phyloP scores from a whole-genome alignment of 805 yeast genomes.

The Lachancea nothofagi region DNA sequence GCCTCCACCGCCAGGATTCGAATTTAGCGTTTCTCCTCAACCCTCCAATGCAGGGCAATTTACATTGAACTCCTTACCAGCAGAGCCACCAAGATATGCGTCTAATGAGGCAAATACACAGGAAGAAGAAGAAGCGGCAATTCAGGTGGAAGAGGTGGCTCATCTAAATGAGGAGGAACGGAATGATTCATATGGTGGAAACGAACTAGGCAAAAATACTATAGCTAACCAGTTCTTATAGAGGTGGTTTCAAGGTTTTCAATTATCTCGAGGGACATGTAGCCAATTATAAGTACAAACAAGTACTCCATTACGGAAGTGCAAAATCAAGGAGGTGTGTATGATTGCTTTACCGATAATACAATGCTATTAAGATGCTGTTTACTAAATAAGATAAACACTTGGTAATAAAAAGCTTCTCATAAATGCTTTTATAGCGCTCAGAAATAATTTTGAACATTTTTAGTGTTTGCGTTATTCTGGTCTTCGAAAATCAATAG shows the following conservation, averaged over 20 bases:
- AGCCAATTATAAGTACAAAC: no score
- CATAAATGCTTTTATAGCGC: background rate
- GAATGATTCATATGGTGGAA: slow-evolving; percentile 2
- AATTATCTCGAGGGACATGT: no score
- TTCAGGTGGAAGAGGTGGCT: slow-evolving; percentile 2
- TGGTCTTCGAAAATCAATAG: slow-evolving; percentile 9
- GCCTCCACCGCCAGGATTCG: slow-evolving; percentile 37
- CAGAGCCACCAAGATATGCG: slow-evolving; percentile 36
- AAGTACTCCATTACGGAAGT: no score
- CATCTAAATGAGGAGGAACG: background rate
- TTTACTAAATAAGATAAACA: background rate
- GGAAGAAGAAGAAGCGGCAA: slow-evolving; percentile 6
- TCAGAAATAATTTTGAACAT: slow-evolving; percentile 9
- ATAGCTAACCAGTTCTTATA: slow-evolving; percentile 12
- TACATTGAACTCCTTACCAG: slow-evolving; percentile 32
- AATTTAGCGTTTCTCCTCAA: slow-evolving; percentile 28
- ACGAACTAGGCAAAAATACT: slow-evolving; percentile 10
- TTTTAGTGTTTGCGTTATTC: slow-evolving; percentile 3
- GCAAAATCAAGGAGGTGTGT: background rate
- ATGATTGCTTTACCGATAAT: slow-evolving; percentile 3
- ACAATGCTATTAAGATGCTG: slow-evolving; percentile 4
- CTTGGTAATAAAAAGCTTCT: no score
- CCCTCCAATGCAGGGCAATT: slow-evolving; percentile 27
- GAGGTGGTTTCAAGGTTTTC: no score
- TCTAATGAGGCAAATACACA: slow-evolving; percentile 18